Evolutionary conservation across 306 rosid genomes (phyloP), one percentile per base, ranked within the genome.

Genomic region (Corylus heterophylla): DNA sequence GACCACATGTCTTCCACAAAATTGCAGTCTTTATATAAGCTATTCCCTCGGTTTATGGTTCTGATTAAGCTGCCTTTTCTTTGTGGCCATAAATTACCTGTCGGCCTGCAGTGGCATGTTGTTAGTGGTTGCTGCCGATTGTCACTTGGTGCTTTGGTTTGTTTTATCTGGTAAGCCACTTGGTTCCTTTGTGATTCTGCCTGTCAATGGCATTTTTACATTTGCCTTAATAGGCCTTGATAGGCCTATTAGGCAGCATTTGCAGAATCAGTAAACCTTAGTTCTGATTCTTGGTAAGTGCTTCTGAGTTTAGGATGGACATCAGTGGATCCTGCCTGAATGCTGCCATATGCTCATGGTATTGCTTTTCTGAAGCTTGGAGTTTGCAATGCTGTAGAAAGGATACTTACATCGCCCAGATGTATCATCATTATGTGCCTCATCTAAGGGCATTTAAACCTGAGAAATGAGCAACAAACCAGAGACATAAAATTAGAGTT

Each of bases 391-490:
- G 70, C 48, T 3, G 6, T 14, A 35, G 48, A 64, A 25, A 64
- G 17, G 5, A 3, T 16, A 3, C 11, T 16, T 5, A 35, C 47
- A 16, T 64, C 14, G 7, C 48, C 47, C 7, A 18, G 35, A 64
- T 35, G n/a, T 2, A 6, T 37, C 4, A 8, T 35, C 16, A n/a
- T 64, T 37, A 64, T 35, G 47, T 64, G 45, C 70, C 64, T 58
- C 70, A 16, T 64, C 22, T 64, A 14, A 64, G 70, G 70, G 5
- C 47, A 16, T 64, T 61, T 64, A 64, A 64, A 29, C 72, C 27
- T 67, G 27, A 9, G 72, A 42, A 67, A 10, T n/a, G 42, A 67
- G 37, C 16, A 25, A 25, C 51, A 67, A 39, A 67, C 42, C 29
- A 17, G 18, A 18, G 29, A 67, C 16, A 1, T 18, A 39, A 64